Base-by-base conservation (phyloP, 1,284 basidiomycete genomes). In the Nidula niveotomentosa region DNA sequence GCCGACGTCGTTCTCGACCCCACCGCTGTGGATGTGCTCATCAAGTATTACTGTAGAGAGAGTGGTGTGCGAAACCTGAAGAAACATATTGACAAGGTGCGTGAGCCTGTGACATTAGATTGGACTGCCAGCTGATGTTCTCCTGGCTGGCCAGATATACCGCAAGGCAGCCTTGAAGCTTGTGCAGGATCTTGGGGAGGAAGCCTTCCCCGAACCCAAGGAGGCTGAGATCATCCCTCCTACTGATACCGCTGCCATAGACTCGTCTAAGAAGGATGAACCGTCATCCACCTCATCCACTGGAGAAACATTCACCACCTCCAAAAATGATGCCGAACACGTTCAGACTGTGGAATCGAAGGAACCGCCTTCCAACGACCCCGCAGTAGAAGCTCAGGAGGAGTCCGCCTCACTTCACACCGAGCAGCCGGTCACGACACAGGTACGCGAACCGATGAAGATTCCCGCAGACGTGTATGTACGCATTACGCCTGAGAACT, bases 41-140 rank as follows among this genome's bases (percentile, higher is more conserved):
- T 99, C 76, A 91, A 95, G 68, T 97, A 95, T 70, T 98, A 99
- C 73, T 96, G 94, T 66, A 85, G 96, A 43, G 96, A 99, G 77
- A 96, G 93, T 65, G 97, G 97, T 56, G 95, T 98, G 39, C 80
- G 95, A 48, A 94, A 94, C 67, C 69, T 97, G 65, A 97, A 97
- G 84, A 96, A 96, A 75, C 91, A 95, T 66, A 95, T 97, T 56
- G 94, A 97, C 69, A 97, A 96, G 84, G 93, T 93, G 55, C 12
- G 66, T 41, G n/a, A 17, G 12, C 39, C 39, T 8, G 12, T 46
- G 5, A 36, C 10, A 43, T 51, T 46, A 9, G 18, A 13, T 35
- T 51, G 15, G 36, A 4, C 43, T 51, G 13, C 49, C 59, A 33
- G 46, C 37, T 59, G n/a, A 49, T 35, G 50, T n/a, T 49, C 8